These are phyloP conservation scores for Globisporangium canariense DNA, from an alignment of 352 stramenopile species.

Conservation along the genomic window DNA sequence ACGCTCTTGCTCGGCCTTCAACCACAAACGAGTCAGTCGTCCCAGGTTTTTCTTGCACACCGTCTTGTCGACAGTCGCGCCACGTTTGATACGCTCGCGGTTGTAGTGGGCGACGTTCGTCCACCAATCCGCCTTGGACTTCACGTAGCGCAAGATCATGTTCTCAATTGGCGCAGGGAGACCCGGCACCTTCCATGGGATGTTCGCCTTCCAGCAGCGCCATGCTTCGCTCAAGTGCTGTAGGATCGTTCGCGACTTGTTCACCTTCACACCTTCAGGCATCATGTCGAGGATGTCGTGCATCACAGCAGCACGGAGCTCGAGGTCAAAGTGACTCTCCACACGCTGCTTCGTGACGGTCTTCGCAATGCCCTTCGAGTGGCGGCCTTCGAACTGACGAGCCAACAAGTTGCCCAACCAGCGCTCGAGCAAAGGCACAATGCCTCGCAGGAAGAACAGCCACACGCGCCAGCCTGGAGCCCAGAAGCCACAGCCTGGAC, in stretches of 20 bases:
- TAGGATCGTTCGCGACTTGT: constrained; percentile 98
- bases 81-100: constrained; percentile 98
- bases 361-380: constrained; percentile 98
- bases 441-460: constrained; percentile 99
- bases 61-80: constrained; percentile 99
- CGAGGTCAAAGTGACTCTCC: constrained; percentile 99
- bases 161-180: constrained; percentile 99
- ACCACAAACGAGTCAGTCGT: constrained; percentile 96
- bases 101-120: constrained; percentile 99
- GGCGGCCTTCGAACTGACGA: constrained; percentile 98
- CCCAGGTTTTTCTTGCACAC: constrained; percentile 99
- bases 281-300: constrained; percentile 99
- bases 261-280: constrained; percentile 99
- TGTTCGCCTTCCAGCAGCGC: constrained; percentile 99
- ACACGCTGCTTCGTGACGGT: constrained; percentile 99
- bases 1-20: constrained; percentile 99
- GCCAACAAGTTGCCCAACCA: constrained; percentile 99
- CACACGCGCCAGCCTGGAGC: constrained; percentile 98
- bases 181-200: constrained; percentile 99
- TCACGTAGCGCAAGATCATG: constrained; percentile 99
- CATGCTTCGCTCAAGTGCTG: constrained; percentile 99
- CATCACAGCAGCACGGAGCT: constrained; percentile 99
- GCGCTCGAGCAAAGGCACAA: constrained; percentile 97
- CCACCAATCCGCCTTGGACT: constrained; percentile 98
- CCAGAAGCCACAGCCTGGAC: constrained; percentile 99